phyloP scores from a whole-genome alignment of 352 stramenopile species.

The Pythium vanterpoolii region DNA sequence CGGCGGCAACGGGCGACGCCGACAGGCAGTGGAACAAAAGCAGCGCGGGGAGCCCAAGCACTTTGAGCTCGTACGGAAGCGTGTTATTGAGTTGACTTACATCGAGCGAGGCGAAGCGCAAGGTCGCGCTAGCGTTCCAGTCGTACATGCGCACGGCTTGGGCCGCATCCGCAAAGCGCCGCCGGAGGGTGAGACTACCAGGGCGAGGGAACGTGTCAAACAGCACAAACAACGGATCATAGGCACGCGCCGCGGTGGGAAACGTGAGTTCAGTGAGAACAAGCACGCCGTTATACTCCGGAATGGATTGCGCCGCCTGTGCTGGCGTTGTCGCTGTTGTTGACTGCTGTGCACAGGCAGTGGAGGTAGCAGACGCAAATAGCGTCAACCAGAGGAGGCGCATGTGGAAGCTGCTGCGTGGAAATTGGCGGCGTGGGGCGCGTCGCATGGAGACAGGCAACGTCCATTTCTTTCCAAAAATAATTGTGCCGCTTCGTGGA shows the following conservation, averaged over 20 bases:
- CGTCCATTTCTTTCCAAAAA: background rate
- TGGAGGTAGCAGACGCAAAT: background rate
- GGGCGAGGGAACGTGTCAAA: constrained; percentile 31
- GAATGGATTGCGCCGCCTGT: background rate
- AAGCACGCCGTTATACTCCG: constrained; percentile 29
- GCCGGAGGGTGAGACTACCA: constrained; percentile 29
- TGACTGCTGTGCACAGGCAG: background rate
- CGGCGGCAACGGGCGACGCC: background rate
- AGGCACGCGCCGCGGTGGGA: constrained; percentile 11
- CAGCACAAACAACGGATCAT: constrained; percentile 39
- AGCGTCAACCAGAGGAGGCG: background rate
- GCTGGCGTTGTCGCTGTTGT: background rate
- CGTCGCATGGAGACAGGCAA: background rate
- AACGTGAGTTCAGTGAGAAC: constrained; percentile 28
- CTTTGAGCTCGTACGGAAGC: constrained; percentile 15
- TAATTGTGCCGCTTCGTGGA: background rate
- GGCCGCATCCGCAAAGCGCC: constrained; percentile 32
- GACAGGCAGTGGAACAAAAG: constrained; percentile 30
- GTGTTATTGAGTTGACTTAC: constrained; percentile 13
- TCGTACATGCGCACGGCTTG: constrained; percentile 23
- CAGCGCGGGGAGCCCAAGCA: constrained; percentile 30
- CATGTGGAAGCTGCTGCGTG: background rate
- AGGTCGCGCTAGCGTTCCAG: constrained; percentile 3
- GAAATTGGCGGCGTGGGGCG: background rate
- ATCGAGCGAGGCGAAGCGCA: constrained; percentile 32